Base-by-base conservation (phyloP, 495 filamentous ascomycete genomes). In the Mytilinidion resinicola region DNA sequence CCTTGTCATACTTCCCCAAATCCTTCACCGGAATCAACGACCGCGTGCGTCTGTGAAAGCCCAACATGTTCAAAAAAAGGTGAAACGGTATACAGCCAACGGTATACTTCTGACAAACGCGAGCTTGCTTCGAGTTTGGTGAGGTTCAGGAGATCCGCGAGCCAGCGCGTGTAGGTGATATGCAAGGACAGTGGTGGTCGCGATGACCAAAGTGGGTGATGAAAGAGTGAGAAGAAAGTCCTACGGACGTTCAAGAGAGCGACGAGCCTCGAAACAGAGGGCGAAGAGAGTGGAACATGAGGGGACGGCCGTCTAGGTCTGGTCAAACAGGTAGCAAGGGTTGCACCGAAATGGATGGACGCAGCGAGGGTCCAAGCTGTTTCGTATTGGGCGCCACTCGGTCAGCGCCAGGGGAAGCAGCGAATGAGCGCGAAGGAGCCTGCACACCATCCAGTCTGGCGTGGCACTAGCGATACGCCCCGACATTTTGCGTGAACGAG, bases 21-120 rank as follows among this genome's bases (percentile, higher is more conserved):
- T 70, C 67, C 56, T 64, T 66, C 12, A 70, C 61, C 38, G 67
- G 61, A 25, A 70, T 70, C 54, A 70, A 51, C 17, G 65, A 67
- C 37, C 67, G 51, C 14, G 62, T 62, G 10, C 67, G 55, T 51
- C 55, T 63, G 53, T 70, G 67, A 55, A 68, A 70, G 5, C 67
- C 67, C 43, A 70, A 59, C 67, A 70, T 70, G 12, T 47, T 66
- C 33, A 47, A 21, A 25, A 14, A n/a, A 15, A 51, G 20, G 39
- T 38, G 17, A 17, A 53, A 53, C 37, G 15, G 33, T 37, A 53
- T 37, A 53, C 33, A 17, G 50, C 36, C 34, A 53, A 37, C 33
- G 50, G 46, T 49, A 53, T 37, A 53, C 50, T 41, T 9, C 25
- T 20, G 35, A 34, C 15, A 34, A 14, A 20, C 34, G 3, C 9